Base-by-base conservation (phyloP, 1,284 basidiomycete genomes). In the Porogramme epimiltina region DNA sequence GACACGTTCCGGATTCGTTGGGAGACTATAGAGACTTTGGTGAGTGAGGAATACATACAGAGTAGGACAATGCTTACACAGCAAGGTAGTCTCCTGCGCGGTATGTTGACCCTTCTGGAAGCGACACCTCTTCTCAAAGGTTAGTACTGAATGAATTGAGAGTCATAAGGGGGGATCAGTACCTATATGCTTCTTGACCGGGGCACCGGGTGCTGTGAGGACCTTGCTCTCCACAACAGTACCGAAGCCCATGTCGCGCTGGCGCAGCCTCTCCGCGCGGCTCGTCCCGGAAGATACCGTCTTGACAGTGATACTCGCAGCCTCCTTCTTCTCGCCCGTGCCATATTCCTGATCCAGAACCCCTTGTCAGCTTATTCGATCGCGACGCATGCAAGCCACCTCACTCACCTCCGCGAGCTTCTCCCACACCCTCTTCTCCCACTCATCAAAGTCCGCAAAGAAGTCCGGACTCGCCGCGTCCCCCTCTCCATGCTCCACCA, bases 61-160 rank as follows among this genome's bases (percentile, higher is more conserved):
- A n/a, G 26, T 19, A 26, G 37, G 16, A 10, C n/a, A n/a, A 4
- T 10, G 58, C 68, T 45, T 47, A 74, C 72, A 79, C 74, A 3
- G 75, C 72, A 19, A 80, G 70, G 56, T 79, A 78, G 61, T 79
- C 77, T n/a, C 77, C 77, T 3, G 74, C 64, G 36, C 67, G 58
- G 51, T 72, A 73, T 2, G 65, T 68, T 45, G 62, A 58, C 20
- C 66, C 71, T 40, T 73, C 66, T 10, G 76, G 75, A 10, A 77
- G 64, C 50, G 69, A 62, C 55, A 77, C 67, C 44, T 71, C 72
- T 71, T 47, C 3, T 20, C 41, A 28, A 33, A 31, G 6, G 10
- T 31, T 31, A 31, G 28, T 15, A 3, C 11, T 15, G n/a, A 15
- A n/a, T 4, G 5, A 16, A 23, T 22, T 9, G 22, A 22, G 8